Percentiles rank a stretch among this genome's conserved stretches.
phyloP scores from a whole-genome alignment of 306 rosid species.

The Vigna mungo region DNA sequence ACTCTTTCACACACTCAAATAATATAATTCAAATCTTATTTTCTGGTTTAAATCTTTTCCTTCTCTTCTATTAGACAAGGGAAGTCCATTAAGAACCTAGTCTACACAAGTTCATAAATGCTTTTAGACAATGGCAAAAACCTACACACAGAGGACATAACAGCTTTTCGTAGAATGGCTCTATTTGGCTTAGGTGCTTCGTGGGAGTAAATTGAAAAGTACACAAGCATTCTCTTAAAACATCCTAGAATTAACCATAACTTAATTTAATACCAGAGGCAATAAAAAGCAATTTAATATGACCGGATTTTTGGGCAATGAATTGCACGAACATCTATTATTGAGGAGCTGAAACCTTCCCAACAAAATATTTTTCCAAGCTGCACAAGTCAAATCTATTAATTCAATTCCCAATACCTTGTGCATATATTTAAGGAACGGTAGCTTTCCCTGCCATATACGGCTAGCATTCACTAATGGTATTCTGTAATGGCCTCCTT shows the following conservation, averaged over 20 bases:
- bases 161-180: background rate
- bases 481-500: too few species aligned
- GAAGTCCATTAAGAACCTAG: conserved; percentile 11
- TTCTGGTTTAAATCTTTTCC: background rate
- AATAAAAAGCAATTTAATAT: conserved; percentile 2
- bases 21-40: background rate
- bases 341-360: conserved; percentile 6
- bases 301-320: background rate
- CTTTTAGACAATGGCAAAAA: background rate
- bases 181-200: background rate
- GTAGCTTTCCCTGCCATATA: conserved; percentile 10
- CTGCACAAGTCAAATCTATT: background rate
- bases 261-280: background rate
- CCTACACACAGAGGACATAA: background rate
- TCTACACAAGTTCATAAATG: background rate
- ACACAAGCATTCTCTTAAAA: background rate
- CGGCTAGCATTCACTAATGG: background rate
- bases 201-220: background rate
- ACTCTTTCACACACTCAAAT: background rate
- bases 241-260: conserved; percentile 4
- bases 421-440: conserved; percentile 18
- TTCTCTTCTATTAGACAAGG: conserved; percentile 11
- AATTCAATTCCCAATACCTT: conserved; percentile 2
- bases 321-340: background rate
- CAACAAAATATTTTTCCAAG: background rate